Evolutionary conservation across 306 rosid species (phyloP).

Genomic region (Lathyrus tuberosus): DNA sequence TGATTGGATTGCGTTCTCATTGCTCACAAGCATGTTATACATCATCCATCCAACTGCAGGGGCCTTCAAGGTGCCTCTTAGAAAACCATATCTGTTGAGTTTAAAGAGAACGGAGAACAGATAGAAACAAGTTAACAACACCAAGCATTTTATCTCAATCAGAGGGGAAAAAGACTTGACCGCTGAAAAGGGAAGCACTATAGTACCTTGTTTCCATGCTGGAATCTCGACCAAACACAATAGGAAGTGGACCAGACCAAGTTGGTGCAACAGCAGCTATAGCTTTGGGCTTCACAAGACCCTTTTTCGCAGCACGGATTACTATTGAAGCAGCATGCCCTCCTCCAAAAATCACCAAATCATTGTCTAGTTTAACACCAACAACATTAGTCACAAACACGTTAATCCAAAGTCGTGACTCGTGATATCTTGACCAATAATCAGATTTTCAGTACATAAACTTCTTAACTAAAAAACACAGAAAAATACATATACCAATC

Average conservation of each 20-base stretch:
- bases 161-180: not conserved
- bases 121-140: conserved; percentile 32
- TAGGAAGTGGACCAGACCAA: conserved; percentile 98
- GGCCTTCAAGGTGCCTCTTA: conserved; percentile 85
- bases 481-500: conserved; percentile 5
- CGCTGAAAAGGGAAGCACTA: conserved; percentile 8
- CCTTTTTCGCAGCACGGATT: conserved; percentile 78
- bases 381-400: conserved; percentile 26
- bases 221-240: conserved; percentile 93
- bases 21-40: conserved; percentile 94
- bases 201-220: conserved; percentile 88
- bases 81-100: conserved; percentile 73
- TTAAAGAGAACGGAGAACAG: conserved; percentile 22
- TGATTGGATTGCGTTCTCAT: conserved; percentile 84
- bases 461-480: conserved; percentile 5
- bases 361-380: conserved; percentile 57
- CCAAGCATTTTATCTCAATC: conserved; percentile 5
- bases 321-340: conserved; percentile 86
- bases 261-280: conserved; percentile 93
- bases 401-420: too few relatives aligned
- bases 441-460: conserved; percentile 10
- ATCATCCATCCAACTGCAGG: conserved; percentile 99
- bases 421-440: too few relatives aligned
- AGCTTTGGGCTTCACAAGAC: conserved; percentile 78
- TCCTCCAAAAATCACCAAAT: conserved; percentile 83